A percentile compares a stretch with the other conserved stretches of the same genome.
phyloP scores from a whole-genome alignment of 164 flowering plant species.

The Berberis thunbergii region DNA sequence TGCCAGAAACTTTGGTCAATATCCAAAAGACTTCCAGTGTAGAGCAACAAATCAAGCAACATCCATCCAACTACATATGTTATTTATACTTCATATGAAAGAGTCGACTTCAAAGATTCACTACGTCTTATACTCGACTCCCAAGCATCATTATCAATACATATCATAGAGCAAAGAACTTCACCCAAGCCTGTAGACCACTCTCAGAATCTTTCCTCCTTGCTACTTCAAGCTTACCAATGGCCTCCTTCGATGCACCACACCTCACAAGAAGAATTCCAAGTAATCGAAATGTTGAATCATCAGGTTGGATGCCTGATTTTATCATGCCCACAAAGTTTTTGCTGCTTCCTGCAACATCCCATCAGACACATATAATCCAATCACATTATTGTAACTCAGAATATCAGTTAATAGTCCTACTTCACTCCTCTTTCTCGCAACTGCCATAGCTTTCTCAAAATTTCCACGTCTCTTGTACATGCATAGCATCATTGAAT shows the following conservation, averaged over 20 bases:
- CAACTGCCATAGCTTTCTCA: conserved; percentile 50
- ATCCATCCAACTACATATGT: conserved; percentile 1
- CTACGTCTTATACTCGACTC: not conserved
- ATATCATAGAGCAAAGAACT: conserved; percentile 42
- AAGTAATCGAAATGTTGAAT: conserved; percentile 69
- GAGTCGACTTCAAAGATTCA: not conserved
- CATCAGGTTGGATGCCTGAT: conserved; percentile 56
- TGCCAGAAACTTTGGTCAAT: not conserved
- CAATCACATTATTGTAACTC: conserved; percentile 71
- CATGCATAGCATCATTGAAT: conserved; percentile 90
- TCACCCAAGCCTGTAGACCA: conserved; percentile 54
- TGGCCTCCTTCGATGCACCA: conserved; percentile 59
- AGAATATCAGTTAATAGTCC: conserved; percentile 50
- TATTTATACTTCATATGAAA: conserved; percentile 1
- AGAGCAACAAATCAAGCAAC: not conserved
- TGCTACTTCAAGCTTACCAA: conserved; percentile 43
- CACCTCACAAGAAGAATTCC: conserved; percentile 46
- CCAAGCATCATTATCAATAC: conserved; percentile 15
- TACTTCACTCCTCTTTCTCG: conserved; percentile 55
- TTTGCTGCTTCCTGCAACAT: conserved; percentile 54
- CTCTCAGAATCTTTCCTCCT: conserved; percentile 40
- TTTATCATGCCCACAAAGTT: conserved; percentile 61
- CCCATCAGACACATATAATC: conserved; percentile 57
- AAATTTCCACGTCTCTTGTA: conserved; percentile 58
- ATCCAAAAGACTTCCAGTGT: not conserved